Percentiles rank a stretch among this genome's conserved stretches.
phyloP scores from a whole-genome alignment of 2,329 filamentous ascomycete species.

The Pseudomassariella vexata region DNA sequence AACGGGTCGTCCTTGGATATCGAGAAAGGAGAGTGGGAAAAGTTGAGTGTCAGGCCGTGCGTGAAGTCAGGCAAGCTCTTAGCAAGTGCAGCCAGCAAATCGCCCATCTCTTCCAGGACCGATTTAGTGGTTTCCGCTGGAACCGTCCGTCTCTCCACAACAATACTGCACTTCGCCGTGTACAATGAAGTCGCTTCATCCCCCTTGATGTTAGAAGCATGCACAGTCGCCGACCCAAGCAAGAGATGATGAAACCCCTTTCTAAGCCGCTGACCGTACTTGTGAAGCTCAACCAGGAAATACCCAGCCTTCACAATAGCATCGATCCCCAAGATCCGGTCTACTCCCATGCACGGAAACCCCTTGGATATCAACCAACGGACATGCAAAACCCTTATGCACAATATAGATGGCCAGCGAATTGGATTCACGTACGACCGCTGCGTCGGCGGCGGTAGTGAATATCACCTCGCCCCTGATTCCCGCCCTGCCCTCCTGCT shows the following conservation, averaged over 20 bases:
- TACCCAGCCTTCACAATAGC: conserved; percentile 42
- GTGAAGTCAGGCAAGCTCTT: conserved; percentile 29
- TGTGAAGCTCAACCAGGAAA: conserved; percentile 39
- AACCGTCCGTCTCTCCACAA: conserved; percentile 42
- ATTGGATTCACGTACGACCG: conserved; percentile 44
- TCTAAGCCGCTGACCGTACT: conserved; percentile 29
- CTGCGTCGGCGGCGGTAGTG: conserved; percentile 45
- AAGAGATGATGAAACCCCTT: conserved; percentile 20
- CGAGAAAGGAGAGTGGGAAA: conserved; percentile 36
- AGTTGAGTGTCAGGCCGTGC: conserved; percentile 32
- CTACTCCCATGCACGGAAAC: conserved; percentile 37
- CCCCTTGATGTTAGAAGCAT: conserved; percentile 41
- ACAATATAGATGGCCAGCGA: conserved; percentile 32
- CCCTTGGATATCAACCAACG: conserved; percentile 35
- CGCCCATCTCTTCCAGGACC: conserved; percentile 30
- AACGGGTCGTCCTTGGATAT: conserved; percentile 35
- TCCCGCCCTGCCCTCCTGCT: no score
- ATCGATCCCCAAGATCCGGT: conserved; percentile 38
- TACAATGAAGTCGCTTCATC: conserved; percentile 48
- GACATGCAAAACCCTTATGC: conserved; percentile 46
- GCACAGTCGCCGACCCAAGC: conserved; percentile 34
- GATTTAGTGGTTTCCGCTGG: conserved; percentile 32
- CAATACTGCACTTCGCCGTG: conserved; percentile 40
- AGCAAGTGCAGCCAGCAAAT: conserved; percentile 27
- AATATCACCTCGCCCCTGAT: conserved; percentile 45